Evolutionary conservation across 2,329 filamentous ascomycete genomes (phyloP), one percentile per base, ranked within the genome.

Genomic region (Colletotrichum viniferum): DNA sequence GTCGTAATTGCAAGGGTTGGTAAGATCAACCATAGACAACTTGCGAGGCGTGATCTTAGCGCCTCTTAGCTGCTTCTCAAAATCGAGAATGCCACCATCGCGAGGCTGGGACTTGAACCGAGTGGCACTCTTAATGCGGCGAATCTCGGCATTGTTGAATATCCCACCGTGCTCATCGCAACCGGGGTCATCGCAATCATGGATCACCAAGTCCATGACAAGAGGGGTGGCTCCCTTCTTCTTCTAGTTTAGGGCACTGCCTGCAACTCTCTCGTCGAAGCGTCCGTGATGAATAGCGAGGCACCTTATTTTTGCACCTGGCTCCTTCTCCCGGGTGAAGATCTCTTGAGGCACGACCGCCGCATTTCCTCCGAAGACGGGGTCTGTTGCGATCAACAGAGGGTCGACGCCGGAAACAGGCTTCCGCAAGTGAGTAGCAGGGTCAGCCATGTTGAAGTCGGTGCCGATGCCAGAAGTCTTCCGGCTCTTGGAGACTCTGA

Each of bases 71-170:
- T 77, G 69, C 30, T 69, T 71, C 16, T 36, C 58, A 16, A 61
- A 76, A 7, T 69, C 73, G 7, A 32, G n/a, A 36, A 69, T 14
- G 14, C 4, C 32, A 9, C 56, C 55, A 21, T 58, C 64, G 24
- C 58, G 63, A 36, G 43, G 52, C 10, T 66, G 60, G 6, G 36
- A 48, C 21, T 62, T 70, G 69, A 73, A 77, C 14, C 75, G 72
- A 12, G 36, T 48, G 60, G 74, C 58, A 69, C 65, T 56, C 52
- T 58, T 36, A 62, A 76, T 77, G 58, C 72, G 69, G n/a, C 48
- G 58, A 14, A 77, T 76, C 28, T 76, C 69, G 26, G 75, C 77
- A 14, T 69, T 71, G n/a, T 65, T 63, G 65, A 72, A 67, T 6
- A 73, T 12, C 18, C 24, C 48, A 14, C 24, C 24, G 24, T 24